A percentile compares a stretch with the other conserved stretches of the same genome.
These are phyloP conservation scores for Sclerotinia spermophila DNA, from an alignment of 2,329 filamentous ascomycete species.

Conservation along the genomic window DNA sequence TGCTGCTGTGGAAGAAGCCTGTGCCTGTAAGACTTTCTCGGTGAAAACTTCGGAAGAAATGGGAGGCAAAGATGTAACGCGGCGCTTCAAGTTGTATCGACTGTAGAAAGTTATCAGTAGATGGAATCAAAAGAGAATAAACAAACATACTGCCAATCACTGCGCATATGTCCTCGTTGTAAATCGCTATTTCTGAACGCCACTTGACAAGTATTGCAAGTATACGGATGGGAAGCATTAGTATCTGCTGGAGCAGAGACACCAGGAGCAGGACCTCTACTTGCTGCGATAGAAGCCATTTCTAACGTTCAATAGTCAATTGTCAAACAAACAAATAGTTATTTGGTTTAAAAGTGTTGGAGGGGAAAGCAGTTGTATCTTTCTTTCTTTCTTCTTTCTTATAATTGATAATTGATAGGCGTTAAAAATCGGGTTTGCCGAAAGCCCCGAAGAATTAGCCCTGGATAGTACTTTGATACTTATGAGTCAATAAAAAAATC, in stretches of 20 bases:
- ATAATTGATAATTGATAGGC: slow-evolving; percentile 8
- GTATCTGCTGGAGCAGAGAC: slow-evolving; percentile 31
- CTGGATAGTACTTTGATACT: background rate
- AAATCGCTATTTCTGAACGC: slow-evolving; percentile 92
- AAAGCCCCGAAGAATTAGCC: slow-evolving; percentile 1
- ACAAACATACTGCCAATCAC: slow-evolving; percentile 87
- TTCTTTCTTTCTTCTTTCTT: background rate
- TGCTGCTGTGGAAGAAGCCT: slow-evolving; percentile 77
- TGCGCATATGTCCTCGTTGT: slow-evolving; percentile 95
- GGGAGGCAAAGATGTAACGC: slow-evolving; percentile 84
- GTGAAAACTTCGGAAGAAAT: slow-evolving; percentile 90
- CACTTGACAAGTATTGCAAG: slow-evolving; percentile 97
- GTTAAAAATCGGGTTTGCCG: slow-evolving; percentile 3
- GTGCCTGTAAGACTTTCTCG: slow-evolving; percentile 90
- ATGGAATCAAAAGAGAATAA: slow-evolving; percentile 14
- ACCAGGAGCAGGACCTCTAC: slow-evolving; percentile 34
- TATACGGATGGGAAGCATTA: slow-evolving; percentile 74
- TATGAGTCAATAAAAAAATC: background rate
- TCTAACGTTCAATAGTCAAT: background rate
- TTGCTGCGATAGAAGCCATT: slow-evolving; percentile 50
- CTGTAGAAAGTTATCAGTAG: slow-evolving; percentile 44
- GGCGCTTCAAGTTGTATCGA: slow-evolving; percentile 93
- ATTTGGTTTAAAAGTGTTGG: background rate
- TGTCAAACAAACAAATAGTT: background rate
- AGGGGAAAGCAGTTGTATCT: background rate